A percentile compares a stretch with the other conserved stretches of the same genome.
phyloP scores from a whole-genome alignment of 345 rosid species.

The Populus tremula region DNA sequence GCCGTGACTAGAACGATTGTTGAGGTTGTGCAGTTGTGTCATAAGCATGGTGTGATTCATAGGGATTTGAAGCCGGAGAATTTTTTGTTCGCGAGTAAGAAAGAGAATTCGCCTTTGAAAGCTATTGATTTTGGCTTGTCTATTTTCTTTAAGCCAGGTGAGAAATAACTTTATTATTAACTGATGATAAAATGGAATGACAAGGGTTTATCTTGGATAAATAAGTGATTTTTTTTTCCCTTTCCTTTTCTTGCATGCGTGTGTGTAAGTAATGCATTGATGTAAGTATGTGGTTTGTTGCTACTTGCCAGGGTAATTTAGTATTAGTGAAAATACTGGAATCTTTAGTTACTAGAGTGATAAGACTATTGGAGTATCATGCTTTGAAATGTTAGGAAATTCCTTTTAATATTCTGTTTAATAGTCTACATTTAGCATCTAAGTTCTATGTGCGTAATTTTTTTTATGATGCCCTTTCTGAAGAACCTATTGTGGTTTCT shows the following conservation, averaged over 20 bases:
- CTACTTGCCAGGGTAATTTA: not conserved
- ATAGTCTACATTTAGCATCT: not conserved
- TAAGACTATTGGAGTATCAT: not conserved
- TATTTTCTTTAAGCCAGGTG: constrained; percentile 97
- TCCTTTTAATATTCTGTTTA: not conserved
- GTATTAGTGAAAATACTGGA: not conserved
- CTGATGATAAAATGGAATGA: not conserved
- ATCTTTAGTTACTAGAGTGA: not conserved
- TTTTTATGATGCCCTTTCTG: not conserved
- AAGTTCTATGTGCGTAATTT: not conserved
- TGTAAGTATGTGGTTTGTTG: not conserved
- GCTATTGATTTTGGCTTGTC: constrained; percentile 99
- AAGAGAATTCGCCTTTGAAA: constrained; percentile 95
- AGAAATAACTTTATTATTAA: constrained; percentile 2
- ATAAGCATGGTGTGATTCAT: constrained; percentile 94
- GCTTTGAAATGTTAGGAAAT: not conserved
- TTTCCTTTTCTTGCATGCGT: no score
- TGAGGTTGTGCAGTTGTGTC: constrained; percentile 96
- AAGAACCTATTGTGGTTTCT: not conserved
- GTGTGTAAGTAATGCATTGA: no score
- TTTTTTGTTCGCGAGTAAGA: constrained; percentile 93
- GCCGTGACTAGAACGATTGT: constrained; percentile 85
- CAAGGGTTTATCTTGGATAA: not conserved
- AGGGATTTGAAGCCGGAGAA: constrained; percentile 99
- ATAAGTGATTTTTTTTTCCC: not conserved